phyloP scores from a whole-genome alignment of 331 rosid species.

The Acacia concinna region DNA sequence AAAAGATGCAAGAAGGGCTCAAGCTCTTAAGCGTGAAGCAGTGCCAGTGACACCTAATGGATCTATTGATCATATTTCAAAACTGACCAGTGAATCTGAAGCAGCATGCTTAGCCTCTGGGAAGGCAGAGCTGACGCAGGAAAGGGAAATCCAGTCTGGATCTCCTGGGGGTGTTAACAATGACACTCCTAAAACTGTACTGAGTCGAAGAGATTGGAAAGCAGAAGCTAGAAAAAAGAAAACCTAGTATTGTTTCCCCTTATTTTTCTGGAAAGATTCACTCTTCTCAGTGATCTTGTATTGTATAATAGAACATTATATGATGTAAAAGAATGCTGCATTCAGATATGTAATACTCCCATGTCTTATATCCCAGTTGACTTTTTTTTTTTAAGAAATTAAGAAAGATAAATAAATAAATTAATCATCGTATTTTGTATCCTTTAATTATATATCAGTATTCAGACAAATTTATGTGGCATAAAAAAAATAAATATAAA shows the following conservation, averaged over 20 bases:
- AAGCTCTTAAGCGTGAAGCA: constrained; percentile 39
- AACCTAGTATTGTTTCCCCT: constrained; percentile 34
- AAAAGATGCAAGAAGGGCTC: constrained; percentile 78
- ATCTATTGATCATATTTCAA: constrained; percentile 31
- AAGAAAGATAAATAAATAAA: too few species aligned
- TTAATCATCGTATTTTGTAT: too few species aligned
- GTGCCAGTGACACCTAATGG: constrained; percentile 37
- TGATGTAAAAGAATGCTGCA: constrained; percentile 29
- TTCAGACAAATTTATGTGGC: too few species aligned
- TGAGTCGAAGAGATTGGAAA: constrained; percentile 83
- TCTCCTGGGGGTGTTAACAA: constrained; percentile 32
- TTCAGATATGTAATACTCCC: not conserved
- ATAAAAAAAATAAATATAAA: too few species aligned
- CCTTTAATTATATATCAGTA: too few species aligned
- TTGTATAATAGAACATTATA: constrained; percentile 28
- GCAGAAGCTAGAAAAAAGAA: constrained; percentile 89
- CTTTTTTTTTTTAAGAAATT: too few species aligned
- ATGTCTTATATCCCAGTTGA: too few species aligned
- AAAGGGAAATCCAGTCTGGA: constrained; percentile 36
- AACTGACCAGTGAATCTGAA: constrained; percentile 37
- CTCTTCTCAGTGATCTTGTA: constrained; percentile 19
- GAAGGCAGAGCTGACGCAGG: constrained; percentile 35
- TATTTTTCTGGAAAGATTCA: not conserved
- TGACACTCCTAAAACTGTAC: constrained; percentile 43
- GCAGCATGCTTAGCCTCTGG: constrained; percentile 32